Evolutionary conservation across 2,329 filamentous ascomycete species (phyloP).

Genomic region (Pseudogymnoascus sp.): DNA sequence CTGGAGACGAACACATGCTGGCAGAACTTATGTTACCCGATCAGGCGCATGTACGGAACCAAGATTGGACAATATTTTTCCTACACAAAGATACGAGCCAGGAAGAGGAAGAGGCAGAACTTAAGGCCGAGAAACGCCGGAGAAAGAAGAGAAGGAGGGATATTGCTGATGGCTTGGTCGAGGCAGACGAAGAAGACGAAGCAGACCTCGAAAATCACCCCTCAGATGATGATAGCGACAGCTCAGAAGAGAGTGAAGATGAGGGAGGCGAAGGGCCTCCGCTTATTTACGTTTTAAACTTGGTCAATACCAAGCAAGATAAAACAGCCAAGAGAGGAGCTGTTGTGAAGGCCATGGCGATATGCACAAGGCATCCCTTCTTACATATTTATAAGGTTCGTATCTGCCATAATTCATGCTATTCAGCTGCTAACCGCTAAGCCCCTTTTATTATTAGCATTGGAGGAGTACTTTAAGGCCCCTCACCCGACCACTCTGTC

Average conservation of each 20-base stretch:
- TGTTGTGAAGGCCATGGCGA: conserved; percentile 96
- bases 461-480: conserved; percentile 95
- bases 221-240: conserved; percentile 43
- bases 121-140: conserved; percentile 46
- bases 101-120: conserved; percentile 71
- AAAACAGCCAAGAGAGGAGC: conserved; percentile 87
- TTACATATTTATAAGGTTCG: conserved; percentile 93
- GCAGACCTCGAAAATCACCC: conserved; percentile 41
- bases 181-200: conserved; percentile 36
- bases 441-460: conserved; percentile 80
- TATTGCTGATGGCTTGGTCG: conserved; percentile 40
- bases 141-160: conserved; percentile 47
- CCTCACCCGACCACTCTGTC: conserved; percentile 82
- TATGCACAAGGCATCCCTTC: conserved; percentile 95
- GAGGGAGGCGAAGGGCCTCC: conserved; percentile 77
- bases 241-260: conserved; percentile 52
- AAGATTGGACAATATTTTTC: conserved; percentile 99
- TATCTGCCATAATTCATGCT: conserved; percentile 15
- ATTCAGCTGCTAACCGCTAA: conserved; percentile 31
- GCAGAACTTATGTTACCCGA: conserved; percentile 98
- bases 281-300: conserved; percentile 90
- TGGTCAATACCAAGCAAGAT: conserved; percentile 98
- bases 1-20: conserved; percentile 94
- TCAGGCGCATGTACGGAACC: conserved; percentile 86
- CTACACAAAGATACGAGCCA: conserved; percentile 88